A percentile compares a stretch with the other conserved stretches of the same genome.
Evolutionary conservation across 192 early-diverging fungal genomes (phyloP).

Genomic region (Rhizophagus sp.): DNA sequence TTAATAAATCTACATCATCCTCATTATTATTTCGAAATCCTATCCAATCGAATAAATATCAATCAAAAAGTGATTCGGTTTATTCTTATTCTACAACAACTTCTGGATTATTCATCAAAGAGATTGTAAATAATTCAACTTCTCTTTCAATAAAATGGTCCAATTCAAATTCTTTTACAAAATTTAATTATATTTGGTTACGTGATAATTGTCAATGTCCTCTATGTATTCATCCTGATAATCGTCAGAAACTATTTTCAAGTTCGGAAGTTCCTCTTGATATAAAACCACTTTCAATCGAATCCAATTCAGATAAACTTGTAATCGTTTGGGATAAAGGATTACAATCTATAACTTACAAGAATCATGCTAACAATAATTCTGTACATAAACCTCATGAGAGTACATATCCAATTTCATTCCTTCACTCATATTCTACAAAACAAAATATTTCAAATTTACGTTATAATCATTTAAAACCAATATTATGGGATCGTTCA

Average conservation of each 20-base stretch:
- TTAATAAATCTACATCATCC: too few relatives aligned
- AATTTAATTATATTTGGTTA: conserved; percentile 51
- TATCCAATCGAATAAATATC: not conserved
- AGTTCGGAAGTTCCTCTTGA: conserved; percentile 52
- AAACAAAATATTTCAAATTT: conserved; percentile 14
- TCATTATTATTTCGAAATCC: too few relatives aligned
- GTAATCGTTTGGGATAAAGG: conserved; percentile 52
- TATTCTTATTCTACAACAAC: not conserved
- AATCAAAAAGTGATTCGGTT: not conserved
- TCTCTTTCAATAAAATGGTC: conserved; percentile 10
- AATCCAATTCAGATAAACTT: conserved; percentile 10
- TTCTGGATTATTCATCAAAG: not conserved
- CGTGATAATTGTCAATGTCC: conserved; percentile 63
- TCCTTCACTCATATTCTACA: conserved; percentile 33
- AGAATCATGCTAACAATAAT: not conserved
- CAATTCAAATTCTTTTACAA: conserved; percentile 4
- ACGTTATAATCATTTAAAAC: conserved; percentile 36
- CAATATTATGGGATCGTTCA: conserved; percentile 43
- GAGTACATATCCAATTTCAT: conserved; percentile 40
- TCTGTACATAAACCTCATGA: conserved; percentile 20
- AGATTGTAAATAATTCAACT: not conserved
- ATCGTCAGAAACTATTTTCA: conserved; percentile 58
- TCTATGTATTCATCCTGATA: conserved; percentile 56
- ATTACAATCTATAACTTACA: conserved; percentile 31
- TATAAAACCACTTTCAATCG: conserved; percentile 36